Base-by-base conservation (phyloP, 805 yeast genomes). In the Metschnikowia koreensis region DNA sequence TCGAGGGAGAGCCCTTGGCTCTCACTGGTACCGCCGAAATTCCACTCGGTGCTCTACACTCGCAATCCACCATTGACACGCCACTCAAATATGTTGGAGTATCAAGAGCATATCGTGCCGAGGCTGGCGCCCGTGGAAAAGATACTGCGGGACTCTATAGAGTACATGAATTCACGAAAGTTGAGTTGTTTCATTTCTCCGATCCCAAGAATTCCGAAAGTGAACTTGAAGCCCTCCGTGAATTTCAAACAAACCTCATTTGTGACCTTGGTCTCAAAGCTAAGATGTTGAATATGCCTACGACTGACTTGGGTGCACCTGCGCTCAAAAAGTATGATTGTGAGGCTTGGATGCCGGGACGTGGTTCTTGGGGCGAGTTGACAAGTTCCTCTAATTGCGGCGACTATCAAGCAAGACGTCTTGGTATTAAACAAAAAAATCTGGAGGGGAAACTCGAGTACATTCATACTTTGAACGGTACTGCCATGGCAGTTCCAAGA, bases 331-430 rank as follows among this genome's bases (percentile, higher is more conserved):
- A 94, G 66, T 89, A 84, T 65, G 99, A 94, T 61, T 89, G 92
- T 51, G 99, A 94, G 69, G 97, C 92, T 0, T 89, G 96, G 91
- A 93, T 94, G 98, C 98, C 98, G 0, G 97, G 98, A 2, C 81
- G 97, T 60, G 92, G 89, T 0, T 66, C 72, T 1, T 93, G 96
- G 89, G 99, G 99, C 4, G 99, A 94, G 66, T 76, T 94, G 33
- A 84, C 96, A 1, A 89, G 97, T 29, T 79, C 96, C 1, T 91
- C 97, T 1, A 93, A 92, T 65, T 94, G 99, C 67, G 81, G 90
- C 3, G 97, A 92, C 59, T 94, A 81, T 66, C 99, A 94, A 70
- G 73, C 96, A 7, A 79, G 97, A 67, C 79, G 98, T 61, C 75
- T 94, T 59, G 84, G 85, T 38, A 86, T 96, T 6, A 81, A 80